phyloP scores from a whole-genome alignment of 768 basidiomycete genomes.

The Suillus alpinus region DNA sequence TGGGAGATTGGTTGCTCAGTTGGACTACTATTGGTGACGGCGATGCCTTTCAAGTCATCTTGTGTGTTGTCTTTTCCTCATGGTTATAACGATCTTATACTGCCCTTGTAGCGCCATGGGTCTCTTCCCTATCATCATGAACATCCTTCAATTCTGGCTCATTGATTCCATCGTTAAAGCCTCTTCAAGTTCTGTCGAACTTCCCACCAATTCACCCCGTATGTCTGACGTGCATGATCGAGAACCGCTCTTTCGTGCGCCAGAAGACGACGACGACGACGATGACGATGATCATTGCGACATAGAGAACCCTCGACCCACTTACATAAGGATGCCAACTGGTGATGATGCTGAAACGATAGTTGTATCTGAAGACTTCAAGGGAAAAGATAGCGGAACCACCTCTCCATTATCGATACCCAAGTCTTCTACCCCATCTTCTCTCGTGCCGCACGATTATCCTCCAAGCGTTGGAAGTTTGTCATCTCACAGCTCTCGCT shows the following conservation, averaged over 20 bases:
- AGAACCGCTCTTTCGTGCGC: constrained; percentile 64
- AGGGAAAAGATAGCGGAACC: constrained; percentile 10
- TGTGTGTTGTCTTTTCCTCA: constrained; percentile 48
- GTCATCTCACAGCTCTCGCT: constrained; percentile 17
- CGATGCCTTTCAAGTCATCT: constrained; percentile 71
- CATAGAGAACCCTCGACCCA: constrained; percentile 42
- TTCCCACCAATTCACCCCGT: constrained; percentile 39
- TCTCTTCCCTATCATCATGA: constrained; percentile 86
- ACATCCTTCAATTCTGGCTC: constrained; percentile 90
- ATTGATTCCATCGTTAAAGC: constrained; percentile 93
- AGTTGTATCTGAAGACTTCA: constrained; percentile 14
- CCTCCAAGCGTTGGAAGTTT: constrained; percentile 55
- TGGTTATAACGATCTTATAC: constrained; percentile 8
- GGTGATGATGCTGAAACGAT: constrained; percentile 24
- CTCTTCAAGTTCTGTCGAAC: constrained; percentile 37
- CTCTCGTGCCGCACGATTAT: constrained; percentile 36
- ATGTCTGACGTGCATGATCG: constrained; percentile 41
- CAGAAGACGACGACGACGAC: constrained; percentile 47
- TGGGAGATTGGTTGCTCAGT: constrained; percentile 86
- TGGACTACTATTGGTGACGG: constrained; percentile 68
- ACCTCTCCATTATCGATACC: constrained; percentile 16
- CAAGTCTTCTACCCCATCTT: constrained; percentile 6
- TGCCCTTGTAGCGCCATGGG: constrained; percentile 70
- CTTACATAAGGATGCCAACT: constrained; percentile 34
- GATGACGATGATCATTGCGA: constrained; percentile 40